A percentile compares a stretch with the other conserved stretches of the same genome.
phyloP scores from a whole-genome alignment of 805 yeast genomes.

The Metschnikowia hibisci region DNA sequence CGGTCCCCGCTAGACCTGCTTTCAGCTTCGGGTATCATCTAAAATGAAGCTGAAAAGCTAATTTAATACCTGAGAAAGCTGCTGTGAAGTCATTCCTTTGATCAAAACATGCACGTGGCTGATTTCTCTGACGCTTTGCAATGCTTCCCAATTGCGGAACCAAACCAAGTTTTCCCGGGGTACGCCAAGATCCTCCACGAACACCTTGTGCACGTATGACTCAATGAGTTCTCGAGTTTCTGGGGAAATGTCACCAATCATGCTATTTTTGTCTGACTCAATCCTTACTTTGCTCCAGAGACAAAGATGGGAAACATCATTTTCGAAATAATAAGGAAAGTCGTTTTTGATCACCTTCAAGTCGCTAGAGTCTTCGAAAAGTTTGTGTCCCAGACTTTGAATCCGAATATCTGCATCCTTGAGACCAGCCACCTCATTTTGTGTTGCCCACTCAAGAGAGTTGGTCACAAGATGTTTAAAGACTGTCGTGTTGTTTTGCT shows the following conservation, averaged over 20 bases:
- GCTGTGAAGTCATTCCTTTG: slow-evolving; percentile 32
- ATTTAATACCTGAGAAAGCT: slow-evolving; percentile 10
- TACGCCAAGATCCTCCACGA: slow-evolving; percentile 42
- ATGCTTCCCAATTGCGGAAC: slow-evolving; percentile 69
- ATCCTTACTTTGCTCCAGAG: slow-evolving; percentile 64
- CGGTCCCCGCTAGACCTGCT: not conserved
- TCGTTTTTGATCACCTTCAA: slow-evolving; percentile 50
- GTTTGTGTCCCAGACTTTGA: slow-evolving; percentile 30
- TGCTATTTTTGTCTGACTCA: slow-evolving; percentile 46
- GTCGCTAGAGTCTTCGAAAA: slow-evolving; percentile 42
- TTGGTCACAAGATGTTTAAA: slow-evolving; percentile 46
- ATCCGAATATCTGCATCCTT: slow-evolving; percentile 17
- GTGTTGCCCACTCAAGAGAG: slow-evolving; percentile 49
- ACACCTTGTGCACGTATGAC: slow-evolving; percentile 44
- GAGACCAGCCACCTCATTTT: slow-evolving; percentile 19
- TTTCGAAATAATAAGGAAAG: slow-evolving; percentile 62
- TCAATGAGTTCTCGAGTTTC: slow-evolving; percentile 41
- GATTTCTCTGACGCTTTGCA: slow-evolving; percentile 63
- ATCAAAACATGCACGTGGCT: slow-evolving; percentile 70
- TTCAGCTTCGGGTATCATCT: not conserved
- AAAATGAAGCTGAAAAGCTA: not conserved
- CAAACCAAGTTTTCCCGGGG: slow-evolving; percentile 45
- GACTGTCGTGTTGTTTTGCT: slow-evolving; percentile 34
- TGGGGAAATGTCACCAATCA: slow-evolving; percentile 48
- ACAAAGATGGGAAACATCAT: slow-evolving; percentile 52